A percentile compares a stretch with the other conserved stretches of the same genome.
phyloP scores from a whole-genome alignment of 108 stramenopile species.

The Skeletonema menzelii region DNA sequence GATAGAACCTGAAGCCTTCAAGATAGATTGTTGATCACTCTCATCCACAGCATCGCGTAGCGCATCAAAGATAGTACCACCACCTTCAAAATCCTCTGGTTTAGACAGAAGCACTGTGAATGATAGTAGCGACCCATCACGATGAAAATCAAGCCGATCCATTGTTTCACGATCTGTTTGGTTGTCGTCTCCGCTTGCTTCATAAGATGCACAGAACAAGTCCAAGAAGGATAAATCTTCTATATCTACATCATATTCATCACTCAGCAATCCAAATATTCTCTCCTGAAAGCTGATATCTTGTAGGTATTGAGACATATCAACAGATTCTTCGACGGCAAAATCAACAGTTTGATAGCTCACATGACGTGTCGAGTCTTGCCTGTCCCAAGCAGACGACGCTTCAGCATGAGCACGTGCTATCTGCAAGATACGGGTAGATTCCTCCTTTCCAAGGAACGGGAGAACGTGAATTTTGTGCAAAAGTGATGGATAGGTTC shows the following conservation, averaged over 20 bases:
- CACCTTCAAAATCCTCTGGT: constrained; percentile 59
- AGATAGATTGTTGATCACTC: constrained; percentile 14
- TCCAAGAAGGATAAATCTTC: constrained; percentile 65
- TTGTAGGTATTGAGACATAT: constrained; percentile 44
- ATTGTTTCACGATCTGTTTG: constrained; percentile 44
- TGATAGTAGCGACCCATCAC: constrained; percentile 72
- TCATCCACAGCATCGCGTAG: constrained; percentile 47
- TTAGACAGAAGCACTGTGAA: constrained; percentile 65
- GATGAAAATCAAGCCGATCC: constrained; percentile 76
- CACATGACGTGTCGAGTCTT: constrained; percentile 60
- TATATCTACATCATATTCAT: constrained; percentile 52
- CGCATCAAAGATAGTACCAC: constrained; percentile 81
- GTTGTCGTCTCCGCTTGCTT: constrained; percentile 28
- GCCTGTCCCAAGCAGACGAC: constrained; percentile 62
- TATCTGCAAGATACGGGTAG: constrained; percentile 36
- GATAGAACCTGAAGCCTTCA: constrained; percentile 50
- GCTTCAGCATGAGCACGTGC: constrained; percentile 47
- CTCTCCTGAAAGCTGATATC: constrained; percentile 54
- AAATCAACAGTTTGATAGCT: constrained; percentile 76
- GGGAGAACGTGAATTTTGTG: constrained; percentile 65
- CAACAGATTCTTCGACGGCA: constrained; percentile 61
- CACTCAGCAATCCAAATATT: constrained; percentile 44
- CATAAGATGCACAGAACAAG: constrained; percentile 76
- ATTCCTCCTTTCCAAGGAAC: constrained; percentile 54
- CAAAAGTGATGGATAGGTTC: constrained; percentile 57